Conservation (phyloP, 139 green algal genomes). For the Penium margaritaceum region DNA sequence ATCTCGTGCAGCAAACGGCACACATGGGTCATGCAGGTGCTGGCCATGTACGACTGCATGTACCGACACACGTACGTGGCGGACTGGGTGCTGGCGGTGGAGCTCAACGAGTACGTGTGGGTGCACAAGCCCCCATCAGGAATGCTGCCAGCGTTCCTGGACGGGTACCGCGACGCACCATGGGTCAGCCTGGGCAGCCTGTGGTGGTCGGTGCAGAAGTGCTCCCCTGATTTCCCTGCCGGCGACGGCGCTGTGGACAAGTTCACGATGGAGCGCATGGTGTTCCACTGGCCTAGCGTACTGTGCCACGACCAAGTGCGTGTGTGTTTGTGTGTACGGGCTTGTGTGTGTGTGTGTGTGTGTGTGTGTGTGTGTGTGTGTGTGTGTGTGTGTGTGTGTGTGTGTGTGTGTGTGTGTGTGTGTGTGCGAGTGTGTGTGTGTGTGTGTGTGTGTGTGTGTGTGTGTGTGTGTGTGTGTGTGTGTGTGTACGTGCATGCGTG, state of each 20-base stretch:
- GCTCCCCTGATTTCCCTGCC: background rate
- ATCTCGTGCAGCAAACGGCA: too few species aligned
- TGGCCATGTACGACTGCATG: background rate
- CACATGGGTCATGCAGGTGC: background rate
- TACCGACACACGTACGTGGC: background rate
- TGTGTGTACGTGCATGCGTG: too few species aligned
- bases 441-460: too few species aligned
- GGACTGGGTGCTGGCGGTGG: background rate
- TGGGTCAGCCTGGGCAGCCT: background rate
- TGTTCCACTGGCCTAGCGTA: conserved; percentile 11
- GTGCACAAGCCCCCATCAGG: background rate
- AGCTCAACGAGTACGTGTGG: conserved; percentile 6
- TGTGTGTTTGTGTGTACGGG: too few species aligned
- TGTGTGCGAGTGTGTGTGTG: too few species aligned
- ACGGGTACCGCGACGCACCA: background rate
- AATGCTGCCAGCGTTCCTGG: background rate
- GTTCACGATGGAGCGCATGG: conserved; percentile 26
- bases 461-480: too few species aligned
- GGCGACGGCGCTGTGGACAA: background rate
- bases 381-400: too few species aligned
- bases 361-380: too few species aligned
- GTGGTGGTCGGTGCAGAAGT: conserved; percentile 2
- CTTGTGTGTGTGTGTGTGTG: too few species aligned
- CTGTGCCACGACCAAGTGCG: conserved; percentile 32
- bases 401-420: too few species aligned